Percentiles rank a stretch among this genome's conserved stretches.
Evolutionary conservation across 1,139 yeast genomes (phyloP).

Genomic region (Suhomyces anneliseae): DNA sequence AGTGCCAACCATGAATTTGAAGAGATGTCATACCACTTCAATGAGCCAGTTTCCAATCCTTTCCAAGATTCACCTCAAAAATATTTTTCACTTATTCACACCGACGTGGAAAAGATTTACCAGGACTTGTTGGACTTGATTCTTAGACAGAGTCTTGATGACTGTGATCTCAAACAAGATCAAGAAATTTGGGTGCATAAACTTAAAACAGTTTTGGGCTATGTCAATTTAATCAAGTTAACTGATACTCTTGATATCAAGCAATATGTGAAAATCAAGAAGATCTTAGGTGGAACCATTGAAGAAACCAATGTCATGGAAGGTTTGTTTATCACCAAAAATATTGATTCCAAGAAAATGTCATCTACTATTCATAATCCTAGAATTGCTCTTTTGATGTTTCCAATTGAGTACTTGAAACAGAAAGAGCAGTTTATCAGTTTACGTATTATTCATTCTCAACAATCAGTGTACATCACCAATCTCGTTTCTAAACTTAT

Average conservation of each 20-base stretch:
- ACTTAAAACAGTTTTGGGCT: conserved; percentile 25
- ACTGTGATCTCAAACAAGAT: conserved; percentile 47
- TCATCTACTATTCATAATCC: conserved; percentile 63
- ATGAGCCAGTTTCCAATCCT: neutral
- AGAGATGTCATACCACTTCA: neutral
- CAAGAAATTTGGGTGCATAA: conserved; percentile 41
- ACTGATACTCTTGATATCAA: conserved; percentile 83
- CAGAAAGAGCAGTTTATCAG: conserved; percentile 75
- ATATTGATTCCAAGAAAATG: conserved; percentile 83
- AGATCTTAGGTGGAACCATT: conserved; percentile 72
- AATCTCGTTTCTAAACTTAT: conserved; percentile 79
- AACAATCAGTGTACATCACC: conserved; percentile 80
- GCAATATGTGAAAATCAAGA: conserved; percentile 83
- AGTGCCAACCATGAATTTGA: neutral
- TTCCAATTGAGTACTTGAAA: conserved; percentile 84
- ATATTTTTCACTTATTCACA: neutral
- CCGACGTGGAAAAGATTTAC: conserved; percentile 17
- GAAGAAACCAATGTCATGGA: conserved; percentile 63
- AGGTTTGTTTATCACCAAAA: conserved; percentile 85
- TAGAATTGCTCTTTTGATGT: conserved; percentile 76
- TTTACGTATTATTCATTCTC: conserved; percentile 80
- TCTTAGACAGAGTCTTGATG: conserved; percentile 65
- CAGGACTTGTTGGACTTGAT: conserved; percentile 34
- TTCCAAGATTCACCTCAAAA: neutral
- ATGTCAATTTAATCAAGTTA: conserved; percentile 31